Conservation (phyloP, 139 green algal genomes). For the Chlorella sp. region DNA sequence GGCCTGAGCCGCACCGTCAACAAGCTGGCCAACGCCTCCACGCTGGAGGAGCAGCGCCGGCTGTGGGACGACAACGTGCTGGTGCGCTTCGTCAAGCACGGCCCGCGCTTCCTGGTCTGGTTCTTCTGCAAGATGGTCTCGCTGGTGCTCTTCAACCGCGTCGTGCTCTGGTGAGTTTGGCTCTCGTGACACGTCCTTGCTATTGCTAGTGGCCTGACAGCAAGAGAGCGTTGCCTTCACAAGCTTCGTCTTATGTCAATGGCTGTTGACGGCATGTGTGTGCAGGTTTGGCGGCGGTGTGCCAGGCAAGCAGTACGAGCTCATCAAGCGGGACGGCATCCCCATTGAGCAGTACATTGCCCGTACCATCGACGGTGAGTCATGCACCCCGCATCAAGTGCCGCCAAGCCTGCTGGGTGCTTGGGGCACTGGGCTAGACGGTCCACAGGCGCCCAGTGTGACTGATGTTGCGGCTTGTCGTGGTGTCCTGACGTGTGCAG, state of each 20-base stretch:
- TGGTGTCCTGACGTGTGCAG: too few relatives aligned
- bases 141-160: constrained; percentile 49
- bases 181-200: too few relatives aligned
- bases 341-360: constrained; percentile 84
- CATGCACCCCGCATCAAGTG: too few relatives aligned
- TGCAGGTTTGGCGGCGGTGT: constrained; percentile 90
- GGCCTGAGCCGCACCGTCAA: constrained; percentile 50
- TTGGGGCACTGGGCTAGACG: too few relatives aligned
- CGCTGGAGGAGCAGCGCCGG: constrained; percentile 62
- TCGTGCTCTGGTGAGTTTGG: constrained; percentile 40
- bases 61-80: constrained; percentile 33
- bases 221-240: too few relatives aligned
- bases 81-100: constrained; percentile 31
- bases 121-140: constrained; percentile 53
- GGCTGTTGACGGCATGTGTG: too few relatives aligned
- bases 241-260: too few relatives aligned
- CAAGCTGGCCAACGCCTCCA: constrained; percentile 65
- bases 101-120: constrained; percentile 57
- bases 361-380: constrained; percentile 74
- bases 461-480: too few relatives aligned
- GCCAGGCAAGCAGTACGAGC: constrained; percentile 86
- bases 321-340: constrained; percentile 85
- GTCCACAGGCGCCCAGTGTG: too few relatives aligned
- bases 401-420: neutral
- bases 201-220: too few relatives aligned